These are phyloP conservation scores for Phaseolus lunatus DNA, from an alignment of 306 rosid species.

Conservation along the genomic window DNA sequence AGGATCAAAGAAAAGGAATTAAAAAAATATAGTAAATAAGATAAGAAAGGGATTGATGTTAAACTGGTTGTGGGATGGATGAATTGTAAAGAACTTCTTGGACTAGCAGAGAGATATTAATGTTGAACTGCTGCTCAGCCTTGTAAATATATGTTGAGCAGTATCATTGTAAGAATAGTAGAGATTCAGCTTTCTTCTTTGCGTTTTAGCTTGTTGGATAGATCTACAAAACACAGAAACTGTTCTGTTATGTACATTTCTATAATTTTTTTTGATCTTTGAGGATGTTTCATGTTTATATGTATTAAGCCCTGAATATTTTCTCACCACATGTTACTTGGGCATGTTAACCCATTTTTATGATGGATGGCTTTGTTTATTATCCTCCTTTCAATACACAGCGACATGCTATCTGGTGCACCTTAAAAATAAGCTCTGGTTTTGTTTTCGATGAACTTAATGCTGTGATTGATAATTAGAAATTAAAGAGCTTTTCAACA, in stretches of 20 bases:
- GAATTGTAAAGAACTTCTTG: conserved; percentile 43
- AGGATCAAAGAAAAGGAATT: conserved; percentile 44
- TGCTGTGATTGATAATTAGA: not conserved
- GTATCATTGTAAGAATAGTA: conserved; percentile 24
- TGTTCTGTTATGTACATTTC: conserved; percentile 15
- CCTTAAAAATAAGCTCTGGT: not conserved
- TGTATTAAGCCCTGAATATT: not conserved
- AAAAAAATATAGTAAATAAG: conserved; percentile 40
- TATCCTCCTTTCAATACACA: too few relatives aligned
- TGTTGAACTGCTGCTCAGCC: conserved; percentile 50
- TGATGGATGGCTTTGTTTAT: not conserved
- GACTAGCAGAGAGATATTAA: conserved; percentile 30
- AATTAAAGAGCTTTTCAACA: not conserved
- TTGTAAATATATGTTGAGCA: conserved; percentile 59
- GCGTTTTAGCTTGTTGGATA: conserved; percentile 17
- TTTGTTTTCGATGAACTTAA: not conserved
- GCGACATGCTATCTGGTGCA: too few relatives aligned
- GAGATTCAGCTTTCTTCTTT: conserved; percentile 36
- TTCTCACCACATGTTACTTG: not conserved
- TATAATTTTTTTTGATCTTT: conserved; percentile 20
- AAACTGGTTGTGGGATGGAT: conserved; percentile 36
- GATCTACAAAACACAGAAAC: conserved; percentile 25
- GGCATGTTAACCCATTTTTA: not conserved
- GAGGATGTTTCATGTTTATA: not conserved
- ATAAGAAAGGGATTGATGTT: conserved; percentile 27